Base-by-base conservation (phyloP, 768 basidiomycete genomes). In the Naematelia aurantialba region DNA sequence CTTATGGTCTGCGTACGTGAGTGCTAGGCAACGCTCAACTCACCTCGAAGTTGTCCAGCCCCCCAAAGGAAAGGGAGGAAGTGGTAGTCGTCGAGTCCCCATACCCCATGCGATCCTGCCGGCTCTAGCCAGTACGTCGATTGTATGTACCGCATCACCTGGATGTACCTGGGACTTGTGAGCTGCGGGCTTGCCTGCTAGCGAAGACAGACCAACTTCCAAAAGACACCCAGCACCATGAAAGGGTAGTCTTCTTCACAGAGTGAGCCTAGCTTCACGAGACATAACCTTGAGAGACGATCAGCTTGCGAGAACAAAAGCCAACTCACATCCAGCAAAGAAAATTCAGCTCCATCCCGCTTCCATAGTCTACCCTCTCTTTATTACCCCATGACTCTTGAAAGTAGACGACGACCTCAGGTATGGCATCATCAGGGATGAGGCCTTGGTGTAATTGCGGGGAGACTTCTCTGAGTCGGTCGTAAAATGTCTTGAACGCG, bases 341-440 rank as follows among this genome's bases (percentile, higher is more conserved):
- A 70, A 97, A 99, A 77, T 97, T 94, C 45, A 98, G 82, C 73
- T 99, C 96, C 94, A 98, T 98, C 13, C 96, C 96, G 68, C 92
- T 96, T n/a, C 96, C 96, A 77, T 99, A 99, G 78, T 99, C 96
- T 55, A 99, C 91, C 8, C 96, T 81, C 49, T 87, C 84, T 26
- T 88, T 80, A 75, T 89, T 96, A 0, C 96, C 96, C 93, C 93
- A 98, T 14, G 86, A 79, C 72, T 93, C 89, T 34, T 81, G 79
- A 70, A 98, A 88, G 74, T 98, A 99, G 0, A 80, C 81, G 1
- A 85, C 83, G 2, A 96, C 76, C 72, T 97, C 94, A 3, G 80
- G 71, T 2, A 85, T 81, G 0, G 85, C 82, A 2, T 83, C 84
- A 1, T 81, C 80, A 0, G 85, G 83, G 8, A 91, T 68, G 1